These are phyloP conservation scores for Ophiostoma novo-ulmi DNA, from an alignment of 2,329 filamentous ascomycete genomes.

Conservation along the genomic window DNA sequence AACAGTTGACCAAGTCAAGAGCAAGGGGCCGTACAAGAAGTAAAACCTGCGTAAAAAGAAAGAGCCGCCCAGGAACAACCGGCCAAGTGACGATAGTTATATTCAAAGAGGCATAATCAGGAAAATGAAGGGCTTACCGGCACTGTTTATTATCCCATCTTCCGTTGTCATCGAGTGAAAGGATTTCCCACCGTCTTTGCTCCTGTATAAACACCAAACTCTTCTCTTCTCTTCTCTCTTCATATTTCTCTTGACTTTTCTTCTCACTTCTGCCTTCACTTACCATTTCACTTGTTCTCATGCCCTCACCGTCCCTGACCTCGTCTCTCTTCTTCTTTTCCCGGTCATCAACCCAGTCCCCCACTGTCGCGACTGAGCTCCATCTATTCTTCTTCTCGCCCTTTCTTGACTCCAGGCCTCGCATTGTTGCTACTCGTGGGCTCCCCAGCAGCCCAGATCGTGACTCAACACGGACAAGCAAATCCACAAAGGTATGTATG, in stretches of 20 bases:
- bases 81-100: background rate
- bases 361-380: too few relatives aligned
- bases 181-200: background rate
- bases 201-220: background rate
- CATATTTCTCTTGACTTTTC: background rate
- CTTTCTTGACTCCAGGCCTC: background rate
- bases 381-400: too few relatives aligned
- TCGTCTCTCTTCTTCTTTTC: too few relatives aligned
- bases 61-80: background rate
- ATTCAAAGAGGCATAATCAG: background rate
- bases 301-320: too few relatives aligned
- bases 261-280: background rate
- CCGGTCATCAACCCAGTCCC: too few relatives aligned
- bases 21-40: too few relatives aligned
- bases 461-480: background rate
- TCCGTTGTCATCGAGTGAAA: background rate
- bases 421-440: background rate
- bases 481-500: background rate
- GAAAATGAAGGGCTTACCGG: background rate
- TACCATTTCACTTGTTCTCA: too few relatives aligned
- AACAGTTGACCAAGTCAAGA: too few relatives aligned
- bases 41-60: too few relatives aligned
- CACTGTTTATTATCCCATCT: background rate
- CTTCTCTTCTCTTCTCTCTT: constrained; percentile 1
- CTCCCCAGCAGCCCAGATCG: background rate